A percentile compares a stretch with the other conserved stretches of the same genome.
phyloP scores from a whole-genome alignment of 306 rosid genomes.

The Gastrolobium villosum region DNA sequence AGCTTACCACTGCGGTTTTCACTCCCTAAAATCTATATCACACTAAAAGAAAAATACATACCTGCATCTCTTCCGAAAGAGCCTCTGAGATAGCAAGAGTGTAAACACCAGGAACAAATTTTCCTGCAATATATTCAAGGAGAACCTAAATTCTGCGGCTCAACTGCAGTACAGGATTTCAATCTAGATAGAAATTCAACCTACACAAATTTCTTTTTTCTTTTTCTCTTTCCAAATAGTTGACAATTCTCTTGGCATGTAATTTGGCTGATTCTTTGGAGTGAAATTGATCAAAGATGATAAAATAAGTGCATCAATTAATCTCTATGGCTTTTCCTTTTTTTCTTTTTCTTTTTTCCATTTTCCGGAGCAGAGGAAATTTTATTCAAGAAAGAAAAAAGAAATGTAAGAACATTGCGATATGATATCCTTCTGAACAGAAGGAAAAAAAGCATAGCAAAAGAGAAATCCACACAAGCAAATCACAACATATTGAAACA shows the following conservation, averaged over 20 bases:
- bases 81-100: slow-evolving; percentile 98
- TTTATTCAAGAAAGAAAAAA: too few relatives aligned
- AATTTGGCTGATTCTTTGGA: neutral
- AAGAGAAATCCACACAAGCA: too few relatives aligned
- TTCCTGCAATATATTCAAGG: slow-evolving; percentile 62
- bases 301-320: neutral
- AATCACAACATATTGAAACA: too few relatives aligned
- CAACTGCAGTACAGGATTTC: slow-evolving; percentile 13
- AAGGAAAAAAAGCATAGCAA: too few relatives aligned
- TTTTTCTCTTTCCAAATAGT: neutral
- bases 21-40: neutral
- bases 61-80: slow-evolving; percentile 96
- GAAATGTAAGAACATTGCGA: too few relatives aligned
- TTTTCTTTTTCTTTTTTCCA: neutral
- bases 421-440: too few relatives aligned
- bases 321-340: neutral
- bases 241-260: slow-evolving; percentile 14
- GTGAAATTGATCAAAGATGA: slow-evolving; percentile 18
- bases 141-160: slow-evolving; percentile 19
- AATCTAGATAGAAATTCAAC: slow-evolving; percentile 4
- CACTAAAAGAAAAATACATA: slow-evolving; percentile 43
- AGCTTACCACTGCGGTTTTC: too few relatives aligned
- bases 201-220: neutral
- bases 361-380: too few relatives aligned
- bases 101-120: slow-evolving; percentile 87